These are phyloP conservation scores for Metschnikowia similis DNA, from an alignment of 805 yeast species.

Conservation along the genomic window DNA sequence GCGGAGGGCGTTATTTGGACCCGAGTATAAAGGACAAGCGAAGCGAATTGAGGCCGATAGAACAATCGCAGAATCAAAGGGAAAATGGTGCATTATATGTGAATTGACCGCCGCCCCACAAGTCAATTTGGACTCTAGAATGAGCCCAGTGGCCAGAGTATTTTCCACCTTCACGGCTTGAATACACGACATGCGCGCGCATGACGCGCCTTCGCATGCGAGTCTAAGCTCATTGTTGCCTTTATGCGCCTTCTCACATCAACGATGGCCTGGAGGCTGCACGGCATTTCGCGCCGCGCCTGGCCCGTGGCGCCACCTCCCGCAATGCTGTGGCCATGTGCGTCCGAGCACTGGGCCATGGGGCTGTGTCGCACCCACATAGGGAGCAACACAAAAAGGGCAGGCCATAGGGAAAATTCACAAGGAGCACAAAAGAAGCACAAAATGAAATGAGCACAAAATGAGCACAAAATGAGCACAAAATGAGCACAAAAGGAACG, in stretches of 20 bases:
- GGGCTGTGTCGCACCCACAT: not conserved
- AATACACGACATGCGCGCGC: conserved; percentile 3
- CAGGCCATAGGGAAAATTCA: too few species aligned
- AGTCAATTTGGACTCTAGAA: not conserved
- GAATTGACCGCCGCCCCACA: not conserved
- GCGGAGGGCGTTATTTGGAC: not conserved
- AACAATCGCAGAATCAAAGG: conserved; percentile 2
- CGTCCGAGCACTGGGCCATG: not conserved
- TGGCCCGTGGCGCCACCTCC: not conserved
- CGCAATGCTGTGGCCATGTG: not conserved
- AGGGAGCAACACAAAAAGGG: too few species aligned
- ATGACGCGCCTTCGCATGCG: conserved; percentile 4
- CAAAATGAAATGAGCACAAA: too few species aligned
- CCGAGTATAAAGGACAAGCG: conserved; percentile 1
- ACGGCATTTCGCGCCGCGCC: conserved; percentile 1
- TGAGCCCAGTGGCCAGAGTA: conserved; percentile 2
- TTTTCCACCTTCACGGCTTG: conserved; percentile 5
- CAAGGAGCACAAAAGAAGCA: too few species aligned
- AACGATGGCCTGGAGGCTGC: not conserved
- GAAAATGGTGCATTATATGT: conserved; percentile 1
- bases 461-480: too few species aligned
- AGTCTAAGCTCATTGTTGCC: conserved; percentile 6
- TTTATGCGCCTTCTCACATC: not conserved
- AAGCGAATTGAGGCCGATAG: not conserved
- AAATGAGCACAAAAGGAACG: too few species aligned